Evolutionary conservation across 2,329 filamentous ascomycete genomes (phyloP).

Genomic region (Ascochyta rabiei): DNA sequence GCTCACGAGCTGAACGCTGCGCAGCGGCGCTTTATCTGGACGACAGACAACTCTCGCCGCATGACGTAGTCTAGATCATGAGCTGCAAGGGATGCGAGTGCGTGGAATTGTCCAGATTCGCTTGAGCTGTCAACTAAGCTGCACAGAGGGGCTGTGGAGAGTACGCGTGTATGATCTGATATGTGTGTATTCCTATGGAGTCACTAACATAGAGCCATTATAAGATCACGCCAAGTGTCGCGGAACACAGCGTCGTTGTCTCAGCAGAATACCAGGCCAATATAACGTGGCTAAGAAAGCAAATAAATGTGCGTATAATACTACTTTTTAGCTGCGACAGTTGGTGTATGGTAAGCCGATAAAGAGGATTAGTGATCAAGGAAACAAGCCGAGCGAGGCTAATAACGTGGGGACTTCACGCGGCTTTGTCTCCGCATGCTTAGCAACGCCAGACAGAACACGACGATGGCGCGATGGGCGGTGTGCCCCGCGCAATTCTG

Average conservation of each 20-base stretch:
- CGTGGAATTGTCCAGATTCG: neutral
- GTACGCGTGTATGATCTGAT: no score
- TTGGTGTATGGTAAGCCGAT: neutral
- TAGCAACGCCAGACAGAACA: neutral
- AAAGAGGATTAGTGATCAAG: neutral
- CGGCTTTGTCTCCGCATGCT: conserved; percentile 7
- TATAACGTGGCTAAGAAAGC: no score
- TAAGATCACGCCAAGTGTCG: neutral
- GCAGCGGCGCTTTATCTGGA: neutral
- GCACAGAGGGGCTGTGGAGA: no score
- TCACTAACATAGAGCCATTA: no score
- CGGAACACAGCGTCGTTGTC: neutral
- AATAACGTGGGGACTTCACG: neutral
- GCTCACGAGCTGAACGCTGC: neutral
- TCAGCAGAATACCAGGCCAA: no score
- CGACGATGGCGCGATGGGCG: conserved; percentile 8
- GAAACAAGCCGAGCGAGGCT: neutral
- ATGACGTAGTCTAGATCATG: neutral
- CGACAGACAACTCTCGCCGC: neutral
- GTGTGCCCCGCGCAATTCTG: conserved; percentile 1
- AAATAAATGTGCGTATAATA: no score
- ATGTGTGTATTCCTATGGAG: no score
- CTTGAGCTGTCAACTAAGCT: neutral
- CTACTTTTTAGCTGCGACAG: no score
- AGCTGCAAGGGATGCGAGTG: neutral